Evolutionary conservation across 257 asterid species (phyloP).

Genomic region (Galeopsis tetrahit): DNA sequence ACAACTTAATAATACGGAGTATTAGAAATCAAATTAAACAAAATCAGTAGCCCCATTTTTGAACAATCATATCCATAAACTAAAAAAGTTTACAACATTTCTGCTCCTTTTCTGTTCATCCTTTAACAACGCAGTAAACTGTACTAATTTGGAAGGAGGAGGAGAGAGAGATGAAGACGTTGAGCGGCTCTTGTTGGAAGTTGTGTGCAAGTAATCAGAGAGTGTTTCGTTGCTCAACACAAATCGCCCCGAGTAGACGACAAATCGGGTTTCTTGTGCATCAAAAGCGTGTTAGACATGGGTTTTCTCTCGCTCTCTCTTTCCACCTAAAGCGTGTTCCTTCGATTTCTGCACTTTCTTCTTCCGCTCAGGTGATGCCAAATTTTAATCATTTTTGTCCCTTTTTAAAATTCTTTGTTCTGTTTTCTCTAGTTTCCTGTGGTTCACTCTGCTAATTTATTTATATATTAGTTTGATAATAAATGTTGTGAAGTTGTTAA

Average conservation of each 20-base stretch:
- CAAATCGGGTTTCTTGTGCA: conserved; percentile 39
- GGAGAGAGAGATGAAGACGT: conserved; percentile 49
- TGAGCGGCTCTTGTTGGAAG: conserved; percentile 47
- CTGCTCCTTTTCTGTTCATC: background rate
- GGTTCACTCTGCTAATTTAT: background rate
- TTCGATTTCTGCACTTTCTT: conserved; percentile 45
- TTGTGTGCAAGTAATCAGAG: conserved; percentile 38
- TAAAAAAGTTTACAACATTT: background rate
- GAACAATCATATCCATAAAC: conserved; percentile 13
- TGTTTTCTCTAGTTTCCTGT: background rate
- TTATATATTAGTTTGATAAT: background rate
- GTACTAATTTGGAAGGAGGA: background rate
- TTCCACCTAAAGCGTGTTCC: conserved; percentile 30
- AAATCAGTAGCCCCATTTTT: conserved; percentile 3
- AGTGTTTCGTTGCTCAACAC: conserved; percentile 20
- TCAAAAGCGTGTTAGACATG: conserved; percentile 36
- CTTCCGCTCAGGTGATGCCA: conserved; percentile 47
- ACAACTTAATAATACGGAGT: background rate
- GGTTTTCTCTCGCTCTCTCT: conserved; percentile 31
- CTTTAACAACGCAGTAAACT: background rate
- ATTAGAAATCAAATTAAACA: background rate
- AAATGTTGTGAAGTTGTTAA: background rate
- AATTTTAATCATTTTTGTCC: background rate
- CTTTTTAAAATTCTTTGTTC: background rate
- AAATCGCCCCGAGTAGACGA: conserved; percentile 29